Conservation (phyloP, 2,329 filamentous ascomycete species). For the Alternaria longipes region DNA sequence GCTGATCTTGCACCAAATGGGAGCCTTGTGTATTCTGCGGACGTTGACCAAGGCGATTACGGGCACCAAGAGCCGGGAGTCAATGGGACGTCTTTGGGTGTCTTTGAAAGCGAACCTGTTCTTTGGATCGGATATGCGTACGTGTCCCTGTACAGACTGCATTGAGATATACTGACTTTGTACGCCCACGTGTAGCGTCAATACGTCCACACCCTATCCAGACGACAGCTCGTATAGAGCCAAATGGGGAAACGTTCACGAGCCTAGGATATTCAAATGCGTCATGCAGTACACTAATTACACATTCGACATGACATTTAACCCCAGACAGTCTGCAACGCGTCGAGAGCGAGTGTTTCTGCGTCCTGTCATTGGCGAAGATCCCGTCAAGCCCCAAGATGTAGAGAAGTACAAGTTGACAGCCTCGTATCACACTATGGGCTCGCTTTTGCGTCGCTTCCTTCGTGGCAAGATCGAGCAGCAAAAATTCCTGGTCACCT, state of each 20-base stretch:
- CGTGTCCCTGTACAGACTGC: not conserved
- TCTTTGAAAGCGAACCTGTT: constrained; percentile 46
- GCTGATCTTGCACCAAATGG: constrained; percentile 45
- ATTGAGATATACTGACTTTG: not conserved
- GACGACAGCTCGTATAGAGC: constrained; percentile 28
- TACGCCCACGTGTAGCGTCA: constrained; percentile 17
- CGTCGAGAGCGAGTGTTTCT: constrained; percentile 41
- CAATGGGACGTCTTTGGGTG: constrained; percentile 38
- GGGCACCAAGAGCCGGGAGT: constrained; percentile 35
- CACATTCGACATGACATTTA: constrained; percentile 45
- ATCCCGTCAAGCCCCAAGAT: constrained; percentile 40
- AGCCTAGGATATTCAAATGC: constrained; percentile 49
- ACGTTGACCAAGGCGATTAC: constrained; percentile 47
- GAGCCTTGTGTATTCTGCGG: constrained; percentile 40
- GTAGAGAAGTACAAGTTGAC: constrained; percentile 42
- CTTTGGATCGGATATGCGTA: constrained; percentile 49
- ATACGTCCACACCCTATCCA: constrained; percentile 37
- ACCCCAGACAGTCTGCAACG: constrained; percentile 34
- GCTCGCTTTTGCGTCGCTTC: constrained; percentile 46
- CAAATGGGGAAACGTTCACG: constrained; percentile 44
- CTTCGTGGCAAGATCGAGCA: constrained; percentile 45
- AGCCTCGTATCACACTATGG: constrained; percentile 46
- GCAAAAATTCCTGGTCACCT: constrained; percentile 38
- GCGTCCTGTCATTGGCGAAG: constrained; percentile 37
- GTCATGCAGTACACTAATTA: constrained; percentile 49